Base-by-base conservation (phyloP, 2,329 filamentous ascomycete genomes). In the Fusarium xyrophilum region DNA sequence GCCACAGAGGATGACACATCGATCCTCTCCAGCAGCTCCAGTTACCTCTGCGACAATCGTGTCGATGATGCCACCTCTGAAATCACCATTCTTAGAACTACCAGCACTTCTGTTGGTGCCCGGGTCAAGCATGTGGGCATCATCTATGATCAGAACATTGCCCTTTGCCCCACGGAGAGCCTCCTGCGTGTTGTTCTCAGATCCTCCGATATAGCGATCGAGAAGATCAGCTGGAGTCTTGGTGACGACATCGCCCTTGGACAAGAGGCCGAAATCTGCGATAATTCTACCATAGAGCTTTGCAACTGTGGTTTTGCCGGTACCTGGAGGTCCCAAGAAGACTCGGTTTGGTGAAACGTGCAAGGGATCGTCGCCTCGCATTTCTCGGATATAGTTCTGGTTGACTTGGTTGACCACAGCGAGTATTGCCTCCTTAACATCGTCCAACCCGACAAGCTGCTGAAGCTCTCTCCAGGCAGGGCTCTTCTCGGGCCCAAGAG, bases 141-240 rank as follows among this genome's bases (percentile, higher is more conserved):
- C 91, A 63, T 94, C 91, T 15, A 94, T 92, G 36, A 93, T 87
- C 0, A 94, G 82, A 2, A 93, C 89, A 71, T 93, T 93, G 1
- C 91, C 91, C 4, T 84, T 70, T 0, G 89, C 87, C 0, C 86
- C 80, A 2, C 85, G 86, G 0, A 93, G 81, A 17, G 93, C 92
- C 0, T 82, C 87, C 71, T 91, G 93, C 0, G 91, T 93, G 36
- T 88, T 87, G 13, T 84, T 81, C 74, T 94, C 91, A 0, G 91
- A 93, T 11, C 83, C 81, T 2, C 91, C 91, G 0, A 93, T 70
- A 2, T 78, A 82, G 28, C 76, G 79, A 0, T 89, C 90, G 4
- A 93, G 79, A 69, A 94, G 93, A 73, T 94, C 91, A 1, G 90
- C 79, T 0, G 91, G 91, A 46, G 88, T 92, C 73, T 92, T 93